Conservation (phyloP, 768 basidiomycete genomes). For the Rhizopogon vinicolor region DNA sequence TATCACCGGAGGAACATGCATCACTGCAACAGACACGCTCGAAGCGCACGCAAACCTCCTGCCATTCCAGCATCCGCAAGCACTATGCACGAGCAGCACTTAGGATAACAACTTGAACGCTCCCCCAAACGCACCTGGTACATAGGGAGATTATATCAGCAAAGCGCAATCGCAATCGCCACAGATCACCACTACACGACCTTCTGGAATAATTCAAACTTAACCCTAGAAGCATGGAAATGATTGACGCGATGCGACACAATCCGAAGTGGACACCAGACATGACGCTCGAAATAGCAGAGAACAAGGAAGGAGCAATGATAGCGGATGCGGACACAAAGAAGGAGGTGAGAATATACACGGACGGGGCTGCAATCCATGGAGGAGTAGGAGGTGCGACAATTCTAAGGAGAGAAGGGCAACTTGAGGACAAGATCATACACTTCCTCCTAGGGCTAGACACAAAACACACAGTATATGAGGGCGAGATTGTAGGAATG, state of each 20-base stretch:
- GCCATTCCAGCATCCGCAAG: conserved; percentile 8
- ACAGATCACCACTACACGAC: background rate
- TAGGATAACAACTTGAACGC: no score
- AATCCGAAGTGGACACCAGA: conserved; percentile 8
- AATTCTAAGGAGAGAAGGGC: background rate
- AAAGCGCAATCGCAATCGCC: background rate
- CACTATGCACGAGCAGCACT: background rate
- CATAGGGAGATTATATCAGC: no score
- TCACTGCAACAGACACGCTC: conserved; percentile 12
- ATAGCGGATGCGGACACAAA: background rate
- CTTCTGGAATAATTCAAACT: background rate
- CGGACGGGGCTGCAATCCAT: conserved; percentile 4
- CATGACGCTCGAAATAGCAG: background rate
- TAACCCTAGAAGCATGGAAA: conserved; percentile 10
- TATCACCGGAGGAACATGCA: conserved; percentile 9
- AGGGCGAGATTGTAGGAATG: conserved; percentile 11
- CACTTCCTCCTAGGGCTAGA: conserved; percentile 7
- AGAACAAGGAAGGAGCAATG: background rate
- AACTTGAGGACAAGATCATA: background rate
- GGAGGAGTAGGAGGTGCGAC: conserved; percentile 17
- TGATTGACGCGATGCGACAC: conserved; percentile 7
- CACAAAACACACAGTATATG: conserved; percentile 1
- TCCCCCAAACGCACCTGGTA: no score
- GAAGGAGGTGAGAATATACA: conserved; percentile 6
- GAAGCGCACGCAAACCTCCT: conserved; percentile 15